phyloP scores from a whole-genome alignment of 306 rosid species.

The Fragaria vesca region DNA sequence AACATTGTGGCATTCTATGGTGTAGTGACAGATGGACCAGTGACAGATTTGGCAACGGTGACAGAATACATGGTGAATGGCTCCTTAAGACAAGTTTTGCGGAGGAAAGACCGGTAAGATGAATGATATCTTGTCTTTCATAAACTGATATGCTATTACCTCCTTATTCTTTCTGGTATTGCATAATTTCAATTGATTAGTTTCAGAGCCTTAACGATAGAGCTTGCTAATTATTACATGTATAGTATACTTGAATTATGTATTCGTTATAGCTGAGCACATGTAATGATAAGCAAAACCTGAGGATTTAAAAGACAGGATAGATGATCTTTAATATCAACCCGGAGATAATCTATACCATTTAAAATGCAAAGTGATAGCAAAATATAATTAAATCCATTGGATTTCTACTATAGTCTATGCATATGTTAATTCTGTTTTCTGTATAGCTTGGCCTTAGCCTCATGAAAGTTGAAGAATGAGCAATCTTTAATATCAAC shows the following conservation, averaged over 20 bases:
- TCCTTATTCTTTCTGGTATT: neutral
- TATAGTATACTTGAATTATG: neutral
- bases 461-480: neutral
- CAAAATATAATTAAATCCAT: too few relatives aligned
- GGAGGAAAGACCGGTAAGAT: constrained; percentile 31
- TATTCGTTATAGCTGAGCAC: neutral
- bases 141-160: neutral
- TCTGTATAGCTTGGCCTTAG: too few relatives aligned
- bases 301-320: too few relatives aligned
- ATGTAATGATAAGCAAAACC: neutral
- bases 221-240: neutral
- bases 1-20: constrained; percentile 38
- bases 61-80: constrained; percentile 42
- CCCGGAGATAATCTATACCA: too few relatives aligned
- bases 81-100: constrained; percentile 35
- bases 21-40: constrained; percentile 32
- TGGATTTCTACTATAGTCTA: too few relatives aligned
- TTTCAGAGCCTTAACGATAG: neutral
- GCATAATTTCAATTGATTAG: neutral
- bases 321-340: too few relatives aligned
- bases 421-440: too few relatives aligned
- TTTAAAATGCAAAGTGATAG: too few relatives aligned
- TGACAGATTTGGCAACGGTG: constrained; percentile 32
- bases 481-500: too few relatives aligned
- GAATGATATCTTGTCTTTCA: neutral